These are phyloP conservation scores for Glutinoglossum americanum DNA, from an alignment of 495 filamentous ascomycete species.

Conservation along the genomic window DNA sequence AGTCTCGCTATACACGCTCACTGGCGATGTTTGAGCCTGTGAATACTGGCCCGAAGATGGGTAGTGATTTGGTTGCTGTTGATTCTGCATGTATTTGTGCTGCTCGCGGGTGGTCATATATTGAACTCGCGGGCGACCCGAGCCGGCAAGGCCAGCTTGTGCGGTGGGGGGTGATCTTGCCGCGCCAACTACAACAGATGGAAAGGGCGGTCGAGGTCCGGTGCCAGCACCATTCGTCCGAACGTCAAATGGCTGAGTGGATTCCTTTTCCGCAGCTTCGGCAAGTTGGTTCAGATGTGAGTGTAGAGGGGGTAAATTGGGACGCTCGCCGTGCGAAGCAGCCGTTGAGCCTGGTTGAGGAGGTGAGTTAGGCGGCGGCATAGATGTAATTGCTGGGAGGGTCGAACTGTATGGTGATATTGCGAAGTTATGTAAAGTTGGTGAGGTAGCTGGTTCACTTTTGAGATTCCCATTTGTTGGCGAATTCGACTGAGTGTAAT, in stretches of 20 bases:
- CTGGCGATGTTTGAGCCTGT: neutral
- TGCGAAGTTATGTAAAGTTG: neutral
- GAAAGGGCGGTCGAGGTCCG: neutral
- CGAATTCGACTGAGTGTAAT: neutral
- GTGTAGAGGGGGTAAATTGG: neutral
- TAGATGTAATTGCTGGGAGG: neutral
- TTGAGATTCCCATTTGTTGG: neutral
- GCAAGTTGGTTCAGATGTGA: conserved; percentile 2
- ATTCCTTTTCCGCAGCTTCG: conserved; percentile 4
- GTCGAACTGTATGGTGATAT: neutral
- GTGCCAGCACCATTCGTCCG: neutral
- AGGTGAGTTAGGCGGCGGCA: neutral
- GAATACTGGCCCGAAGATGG: neutral
- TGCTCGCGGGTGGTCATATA: neutral
- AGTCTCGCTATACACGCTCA: neutral
- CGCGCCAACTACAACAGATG: neutral
- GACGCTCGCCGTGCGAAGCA: neutral
- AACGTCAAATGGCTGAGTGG: neutral
- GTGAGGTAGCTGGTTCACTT: neutral
- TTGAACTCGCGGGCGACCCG: neutral
- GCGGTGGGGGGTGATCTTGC: neutral
- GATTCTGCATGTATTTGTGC: neutral
- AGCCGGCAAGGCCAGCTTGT: neutral
- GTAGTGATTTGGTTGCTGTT: neutral
- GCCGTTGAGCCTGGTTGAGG: neutral